These are phyloP conservation scores for Vitis hybrid DNA, from an alignment of 177 flowering plant species.

Conservation along the genomic window DNA sequence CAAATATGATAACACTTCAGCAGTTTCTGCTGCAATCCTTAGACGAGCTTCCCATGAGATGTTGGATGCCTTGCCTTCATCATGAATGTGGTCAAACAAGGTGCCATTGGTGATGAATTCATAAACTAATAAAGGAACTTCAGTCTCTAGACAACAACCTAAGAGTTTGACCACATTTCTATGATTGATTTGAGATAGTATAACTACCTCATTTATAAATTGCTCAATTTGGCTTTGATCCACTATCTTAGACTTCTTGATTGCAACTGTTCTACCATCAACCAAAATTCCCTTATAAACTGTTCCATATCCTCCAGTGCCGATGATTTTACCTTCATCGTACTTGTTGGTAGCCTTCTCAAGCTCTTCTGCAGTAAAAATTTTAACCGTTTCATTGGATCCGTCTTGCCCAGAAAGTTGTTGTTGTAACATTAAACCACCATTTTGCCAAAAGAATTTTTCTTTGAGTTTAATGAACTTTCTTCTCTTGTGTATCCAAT, in stretches of 20 bases:
- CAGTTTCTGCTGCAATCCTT: background rate
- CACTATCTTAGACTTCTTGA: background rate
- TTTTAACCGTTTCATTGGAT: background rate
- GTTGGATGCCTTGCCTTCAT: background rate
- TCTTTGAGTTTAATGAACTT: background rate
- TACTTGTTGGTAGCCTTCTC: slow-evolving; percentile 9
- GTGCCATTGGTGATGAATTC: slow-evolving; percentile 6
- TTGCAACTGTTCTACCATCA: background rate
- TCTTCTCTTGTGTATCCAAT: background rate
- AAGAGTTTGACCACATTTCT: slow-evolving; percentile 1
- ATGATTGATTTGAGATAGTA: slow-evolving; percentile 6
- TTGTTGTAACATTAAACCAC: slow-evolving; percentile 2
- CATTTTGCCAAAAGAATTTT: slow-evolving; percentile 5
- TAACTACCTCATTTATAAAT: slow-evolving; percentile 7
- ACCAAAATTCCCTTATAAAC: slow-evolving; percentile 4
- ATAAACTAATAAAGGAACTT: background rate
- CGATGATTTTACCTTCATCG: background rate
- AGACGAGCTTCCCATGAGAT: slow-evolving; percentile 4
- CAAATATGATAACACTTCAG: background rate
- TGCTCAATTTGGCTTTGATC: background rate
- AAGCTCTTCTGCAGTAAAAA: slow-evolving; percentile 2
- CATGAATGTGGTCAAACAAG: background rate
- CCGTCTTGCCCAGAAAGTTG: background rate
- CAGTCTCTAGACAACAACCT: slow-evolving; percentile 5
- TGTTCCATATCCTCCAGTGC: slow-evolving; percentile 4